These are phyloP conservation scores for Angomonas desouzai DNA, from an alignment of 208 protist genomes.

Conservation along the genomic window DNA sequence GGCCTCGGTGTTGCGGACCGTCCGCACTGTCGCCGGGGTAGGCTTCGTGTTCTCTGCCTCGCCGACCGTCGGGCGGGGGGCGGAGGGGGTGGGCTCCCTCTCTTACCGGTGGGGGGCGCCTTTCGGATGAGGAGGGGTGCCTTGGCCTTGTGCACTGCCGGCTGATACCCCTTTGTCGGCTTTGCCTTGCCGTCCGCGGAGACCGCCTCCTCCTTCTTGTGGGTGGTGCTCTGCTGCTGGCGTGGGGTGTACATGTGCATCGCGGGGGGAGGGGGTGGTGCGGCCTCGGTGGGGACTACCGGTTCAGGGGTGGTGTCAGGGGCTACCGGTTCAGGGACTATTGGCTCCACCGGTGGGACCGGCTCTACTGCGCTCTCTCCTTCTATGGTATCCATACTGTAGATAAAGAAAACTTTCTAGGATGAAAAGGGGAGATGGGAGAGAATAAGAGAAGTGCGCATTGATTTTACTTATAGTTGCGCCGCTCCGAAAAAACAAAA, in stretches of 20 bases:
- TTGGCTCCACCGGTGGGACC: background rate
- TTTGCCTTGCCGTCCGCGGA: background rate
- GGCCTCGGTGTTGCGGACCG: background rate
- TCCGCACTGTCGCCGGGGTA: background rate
- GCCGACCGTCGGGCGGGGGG: background rate
- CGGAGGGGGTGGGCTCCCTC: background rate
- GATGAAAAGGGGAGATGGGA: background rate
- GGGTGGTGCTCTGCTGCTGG: conserved; percentile 10
- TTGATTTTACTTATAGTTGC: too few species aligned
- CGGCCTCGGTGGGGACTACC: background rate
- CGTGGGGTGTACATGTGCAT: conserved; percentile 19
- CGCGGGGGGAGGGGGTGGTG: background rate
- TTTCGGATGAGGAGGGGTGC: background rate
- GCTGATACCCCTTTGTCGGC: conserved; percentile 2
- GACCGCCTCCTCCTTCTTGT: background rate
- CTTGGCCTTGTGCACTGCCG: conserved; percentile 2
- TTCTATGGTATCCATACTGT: conserved; percentile 3
- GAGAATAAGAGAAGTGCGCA: background rate
- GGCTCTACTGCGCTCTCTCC: background rate
- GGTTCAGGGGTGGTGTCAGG: background rate
- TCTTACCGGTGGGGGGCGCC: background rate
- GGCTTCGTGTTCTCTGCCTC: background rate
- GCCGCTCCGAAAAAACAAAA: too few species aligned
- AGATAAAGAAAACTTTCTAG: background rate
- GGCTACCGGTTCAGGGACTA: background rate